A percentile compares a stretch with the other conserved stretches of the same genome.
Conservation (phyloP, 208 protist species). For the Trypanosoma vivax region DNA sequence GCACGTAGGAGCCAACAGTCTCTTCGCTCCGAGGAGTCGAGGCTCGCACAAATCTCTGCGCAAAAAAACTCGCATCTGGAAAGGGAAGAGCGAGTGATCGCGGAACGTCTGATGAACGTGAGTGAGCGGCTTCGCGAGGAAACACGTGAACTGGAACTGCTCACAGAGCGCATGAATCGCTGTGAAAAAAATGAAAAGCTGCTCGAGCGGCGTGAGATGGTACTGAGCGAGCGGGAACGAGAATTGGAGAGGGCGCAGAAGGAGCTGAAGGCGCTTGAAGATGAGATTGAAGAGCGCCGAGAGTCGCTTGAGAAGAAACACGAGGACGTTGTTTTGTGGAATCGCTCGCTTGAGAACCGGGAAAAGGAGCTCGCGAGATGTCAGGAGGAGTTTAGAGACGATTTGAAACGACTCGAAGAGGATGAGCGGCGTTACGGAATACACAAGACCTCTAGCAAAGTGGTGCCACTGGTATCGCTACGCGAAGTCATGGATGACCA, state of each 20-base stretch:
- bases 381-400: conserved; percentile 63
- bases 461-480: conserved; percentile 59
- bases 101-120: conserved; percentile 32
- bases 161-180: conserved; percentile 32
- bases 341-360: conserved; percentile 58
- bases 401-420: conserved; percentile 43
- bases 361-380: conserved; percentile 58
- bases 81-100: conserved; percentile 40
- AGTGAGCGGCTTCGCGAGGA: conserved; percentile 34
- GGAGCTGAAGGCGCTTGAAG: conserved; percentile 33
- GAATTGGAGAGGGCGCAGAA: conserved; percentile 51
- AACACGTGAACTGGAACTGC: conserved; percentile 30
- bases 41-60: conserved; percentile 29
- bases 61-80: conserved; percentile 32
- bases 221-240: conserved; percentile 45
- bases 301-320: conserved; percentile 56
- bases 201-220: conserved; percentile 34
- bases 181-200: conserved; percentile 38
- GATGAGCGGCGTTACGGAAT: conserved; percentile 66
- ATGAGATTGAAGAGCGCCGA: conserved; percentile 64
- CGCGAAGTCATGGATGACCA: conserved; percentile 83
- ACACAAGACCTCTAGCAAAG: conserved; percentile 16
- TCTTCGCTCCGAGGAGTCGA: conserved; percentile 43
- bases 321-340: conserved; percentile 60
- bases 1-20: conserved; percentile 33